A percentile compares a stretch with the other conserved stretches of the same genome.
Evolutionary conservation across 768 basidiomycete genomes (phyloP).

Genomic region (Lentinula raphanica): DNA sequence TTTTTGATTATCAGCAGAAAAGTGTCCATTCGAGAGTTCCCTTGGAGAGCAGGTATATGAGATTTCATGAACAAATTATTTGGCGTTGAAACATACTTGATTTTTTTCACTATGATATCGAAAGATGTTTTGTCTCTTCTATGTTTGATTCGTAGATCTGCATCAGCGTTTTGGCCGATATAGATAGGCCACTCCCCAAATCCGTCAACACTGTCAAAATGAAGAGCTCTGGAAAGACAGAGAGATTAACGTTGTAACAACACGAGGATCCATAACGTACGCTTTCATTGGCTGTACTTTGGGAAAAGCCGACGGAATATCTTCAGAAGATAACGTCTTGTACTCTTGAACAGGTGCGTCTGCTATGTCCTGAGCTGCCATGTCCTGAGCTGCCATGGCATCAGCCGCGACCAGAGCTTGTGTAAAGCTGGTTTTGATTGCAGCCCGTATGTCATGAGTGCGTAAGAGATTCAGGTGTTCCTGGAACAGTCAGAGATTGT

Average conservation of each 20-base stretch:
- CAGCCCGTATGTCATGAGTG: background rate
- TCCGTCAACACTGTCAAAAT: conserved; percentile 52
- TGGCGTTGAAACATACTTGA: conserved; percentile 37
- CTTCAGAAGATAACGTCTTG: background rate
- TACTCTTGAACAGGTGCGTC: background rate
- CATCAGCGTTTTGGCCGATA: conserved; percentile 47
- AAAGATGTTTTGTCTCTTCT: conserved; percentile 43
- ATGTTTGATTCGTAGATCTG: conserved; percentile 42
- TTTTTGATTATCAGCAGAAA: conserved; percentile 67
- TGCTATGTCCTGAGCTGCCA: too few relatives aligned
- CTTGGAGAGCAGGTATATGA: conserved; percentile 25
- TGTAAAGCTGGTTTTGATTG: background rate
- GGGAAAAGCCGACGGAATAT: conserved; percentile 31
- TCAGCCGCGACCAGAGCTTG: background rate
- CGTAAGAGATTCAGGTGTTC: background rate
- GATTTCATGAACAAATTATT: background rate
- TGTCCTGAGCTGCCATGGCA: too few relatives aligned
- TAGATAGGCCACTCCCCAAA: conserved; percentile 65
- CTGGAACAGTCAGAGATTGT: background rate
- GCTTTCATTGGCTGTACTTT: conserved; percentile 55
- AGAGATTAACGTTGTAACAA: background rate
- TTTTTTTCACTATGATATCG: conserved; percentile 59
- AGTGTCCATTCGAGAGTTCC: conserved; percentile 65
- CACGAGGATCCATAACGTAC: conserved; percentile 15
- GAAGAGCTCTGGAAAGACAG: conserved; percentile 33